These are phyloP conservation scores for Eucalyptus marginata DNA, from an alignment of 345 rosid genomes.

Conservation along the genomic window DNA sequence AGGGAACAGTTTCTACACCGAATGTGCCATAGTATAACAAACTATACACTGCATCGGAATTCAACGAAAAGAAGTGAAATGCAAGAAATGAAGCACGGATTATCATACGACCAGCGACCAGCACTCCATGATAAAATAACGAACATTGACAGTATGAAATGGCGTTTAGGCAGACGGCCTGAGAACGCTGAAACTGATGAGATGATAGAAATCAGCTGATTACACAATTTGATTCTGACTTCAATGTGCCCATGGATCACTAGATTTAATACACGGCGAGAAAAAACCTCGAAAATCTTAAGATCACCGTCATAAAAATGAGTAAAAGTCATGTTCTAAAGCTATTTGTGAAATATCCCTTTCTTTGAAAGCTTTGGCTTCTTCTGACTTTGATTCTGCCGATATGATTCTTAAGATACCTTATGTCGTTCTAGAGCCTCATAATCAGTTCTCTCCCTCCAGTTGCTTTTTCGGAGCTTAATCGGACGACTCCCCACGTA, in stretches of 20 bases:
- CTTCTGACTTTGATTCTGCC: constrained; percentile 61
- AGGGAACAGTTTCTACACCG: background rate
- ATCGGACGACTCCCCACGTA: constrained; percentile 97
- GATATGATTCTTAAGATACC: constrained; percentile 6
- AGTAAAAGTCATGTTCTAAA: background rate
- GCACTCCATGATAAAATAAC: background rate
- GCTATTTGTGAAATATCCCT: constrained; percentile 68
- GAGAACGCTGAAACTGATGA: background rate
- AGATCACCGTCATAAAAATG: background rate
- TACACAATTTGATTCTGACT: background rate
- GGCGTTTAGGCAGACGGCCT: background rate
- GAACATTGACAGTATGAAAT: background rate
- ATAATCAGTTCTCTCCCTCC: constrained; percentile 83
- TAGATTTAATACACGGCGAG: background rate
- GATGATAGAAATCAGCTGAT: background rate
- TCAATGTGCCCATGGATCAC: background rate
- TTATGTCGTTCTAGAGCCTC: constrained; percentile 67
- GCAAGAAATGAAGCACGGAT: background rate
- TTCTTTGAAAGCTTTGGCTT: constrained; percentile 60
- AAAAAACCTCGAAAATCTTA: background rate
- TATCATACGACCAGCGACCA: too few relatives aligned
- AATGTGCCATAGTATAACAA: background rate
- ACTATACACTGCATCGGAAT: background rate
- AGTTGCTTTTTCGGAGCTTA: constrained; percentile 87
- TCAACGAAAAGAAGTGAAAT: background rate